phyloP scores from a whole-genome alignment of 805 yeast species.

The baker's yeast (Saccharomyces cerevisiae) region DNA sequence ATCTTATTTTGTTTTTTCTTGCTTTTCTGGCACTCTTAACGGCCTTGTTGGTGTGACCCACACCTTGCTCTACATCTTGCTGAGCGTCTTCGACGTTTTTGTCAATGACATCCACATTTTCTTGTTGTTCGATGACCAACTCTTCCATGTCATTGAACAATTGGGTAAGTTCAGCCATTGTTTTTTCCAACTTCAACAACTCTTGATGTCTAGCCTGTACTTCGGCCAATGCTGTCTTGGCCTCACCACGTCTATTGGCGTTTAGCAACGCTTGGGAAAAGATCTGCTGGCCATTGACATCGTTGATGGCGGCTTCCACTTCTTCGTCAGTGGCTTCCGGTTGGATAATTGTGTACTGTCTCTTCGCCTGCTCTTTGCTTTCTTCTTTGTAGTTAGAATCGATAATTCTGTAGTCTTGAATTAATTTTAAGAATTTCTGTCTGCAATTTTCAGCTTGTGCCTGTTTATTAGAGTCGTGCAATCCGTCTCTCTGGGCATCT shows the following conservation, averaged over 20 bases:
- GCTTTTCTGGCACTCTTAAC: constrained; percentile 78
- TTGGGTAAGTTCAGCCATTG: constrained; percentile 88
- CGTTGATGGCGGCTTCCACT: constrained; percentile 73
- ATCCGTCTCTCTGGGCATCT: constrained; percentile 59
- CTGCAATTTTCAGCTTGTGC: constrained; percentile 84
- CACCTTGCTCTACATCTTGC: constrained; percentile 82
- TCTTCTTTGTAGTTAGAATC: constrained; percentile 79
- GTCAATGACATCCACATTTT: constrained; percentile 68
- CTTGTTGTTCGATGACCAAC: constrained; percentile 88
- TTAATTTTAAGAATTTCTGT: constrained; percentile 70
- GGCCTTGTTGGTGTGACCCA: constrained; percentile 84
- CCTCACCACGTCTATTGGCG: constrained; percentile 83
- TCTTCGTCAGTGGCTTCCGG: constrained; percentile 76
- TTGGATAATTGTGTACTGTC: constrained; percentile 81
- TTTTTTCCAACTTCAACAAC: constrained; percentile 82
- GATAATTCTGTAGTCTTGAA: constrained; percentile 73
- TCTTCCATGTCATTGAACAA: constrained; percentile 91
- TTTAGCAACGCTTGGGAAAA: constrained; percentile 84
- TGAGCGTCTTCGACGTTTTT: constrained; percentile 73
- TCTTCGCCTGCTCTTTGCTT: constrained; percentile 75
- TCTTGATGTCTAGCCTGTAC: constrained; percentile 92
- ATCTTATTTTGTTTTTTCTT: constrained; percentile 82
- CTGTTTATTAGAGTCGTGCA: constrained; percentile 64
- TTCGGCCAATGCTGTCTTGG: constrained; percentile 84
- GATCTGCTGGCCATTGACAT: constrained; percentile 74